Evolutionary conservation across 345 rosid genomes (phyloP), one percentile per base, ranked within the genome.

Genomic region (Atalantia buxifolia): DNA sequence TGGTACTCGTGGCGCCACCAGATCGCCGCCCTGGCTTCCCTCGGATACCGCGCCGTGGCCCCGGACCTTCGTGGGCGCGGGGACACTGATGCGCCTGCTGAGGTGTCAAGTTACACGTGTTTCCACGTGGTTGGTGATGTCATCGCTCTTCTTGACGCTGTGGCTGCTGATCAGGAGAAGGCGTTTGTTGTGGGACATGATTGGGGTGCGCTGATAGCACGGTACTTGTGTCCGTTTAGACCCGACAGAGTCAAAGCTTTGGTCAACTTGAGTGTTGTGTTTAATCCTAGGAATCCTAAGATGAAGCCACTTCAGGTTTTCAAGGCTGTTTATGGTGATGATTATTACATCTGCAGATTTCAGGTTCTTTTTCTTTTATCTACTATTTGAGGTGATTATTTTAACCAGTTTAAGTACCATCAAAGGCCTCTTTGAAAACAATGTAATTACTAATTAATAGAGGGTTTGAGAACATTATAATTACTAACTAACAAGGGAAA

Each of bases 1-100:
- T 95, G 97, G 98, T 95, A 89, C 79, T 72, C 92, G 16, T 91
- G 97, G 97, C 89, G 95, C 69, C 94, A 93, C 86, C 98, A 95
- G 87, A 89, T 95, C 80, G 55, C 31, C 3, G 85, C 84, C 59
- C 81, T 93, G 42, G 86, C 95, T 10, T 81, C 92, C 3, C 82
- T 85, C 25, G 98, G 98, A 10, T 95, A 89, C 89, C 90, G 85
- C 4, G 89, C 92, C 8, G 83, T 94, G 71, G 98, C 98, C 2
- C 98, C 98, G 3, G 98, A 94, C 77, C 88, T 95, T 14, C 84
- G 97, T 10, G 98, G 98, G 48, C 92, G 80, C 59, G 97, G 98
- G 4, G 95, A 93, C 77, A 84, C 90, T 0, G 95, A 94, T 9
- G 90, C 89, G 40, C 94, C 98, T 9, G 78, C 72, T 53, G 80